Evolutionary conservation across 805 yeast genomes (phyloP), one percentile per base, ranked within the genome.

Genomic region (Saccharomycopsis schoenii): DNA sequence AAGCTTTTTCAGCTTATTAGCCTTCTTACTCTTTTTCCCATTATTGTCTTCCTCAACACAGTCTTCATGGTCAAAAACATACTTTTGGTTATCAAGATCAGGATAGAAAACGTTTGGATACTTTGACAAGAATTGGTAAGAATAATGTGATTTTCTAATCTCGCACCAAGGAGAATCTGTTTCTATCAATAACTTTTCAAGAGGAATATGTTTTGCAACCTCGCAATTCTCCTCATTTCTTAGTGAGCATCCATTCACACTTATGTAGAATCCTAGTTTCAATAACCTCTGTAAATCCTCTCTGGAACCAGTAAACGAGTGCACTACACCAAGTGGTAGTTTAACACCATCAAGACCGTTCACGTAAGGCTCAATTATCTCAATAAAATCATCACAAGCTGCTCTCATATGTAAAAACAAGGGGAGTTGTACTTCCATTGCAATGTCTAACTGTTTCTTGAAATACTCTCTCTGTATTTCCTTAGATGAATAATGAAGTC

Each of bases 101-200:
- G 88, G 88, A 65, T 83, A 85, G 60, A 75, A 81, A 15, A 71
- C 73, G 67, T 82, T 84, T 2, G 89, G 89, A 51, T 57, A 80
- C 9, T 74, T 68, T 0, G 83, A 73, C 37, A 91, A 69, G 64
- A 76, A 79, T 64, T 81, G 74, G 72, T 81, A 83, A 15, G 94
- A 81, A 1, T 90, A 89, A 70, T 90, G 97, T 10, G 94, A 80
- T 66, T 83, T 88, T 62, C 96, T 78, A 55, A 94, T 83, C 69
- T 92, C 98, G 75, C 99, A 94, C 99, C 99, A 94, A 1, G 99
- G 99, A 2, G 97, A 91, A 73, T 94, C 99, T 0, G 97, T 93
- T 70, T 94, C 99, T 10, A 94, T 80, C 79, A 93, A 73, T 52
- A 94, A 71, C 67, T 78, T 80, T 4, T 84, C 82, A 9, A 83